Percentiles rank a stretch among this genome's conserved stretches.
Conservation (phyloP, 129 eudicot genomes). For the Scalesia atractyloides region DNA sequence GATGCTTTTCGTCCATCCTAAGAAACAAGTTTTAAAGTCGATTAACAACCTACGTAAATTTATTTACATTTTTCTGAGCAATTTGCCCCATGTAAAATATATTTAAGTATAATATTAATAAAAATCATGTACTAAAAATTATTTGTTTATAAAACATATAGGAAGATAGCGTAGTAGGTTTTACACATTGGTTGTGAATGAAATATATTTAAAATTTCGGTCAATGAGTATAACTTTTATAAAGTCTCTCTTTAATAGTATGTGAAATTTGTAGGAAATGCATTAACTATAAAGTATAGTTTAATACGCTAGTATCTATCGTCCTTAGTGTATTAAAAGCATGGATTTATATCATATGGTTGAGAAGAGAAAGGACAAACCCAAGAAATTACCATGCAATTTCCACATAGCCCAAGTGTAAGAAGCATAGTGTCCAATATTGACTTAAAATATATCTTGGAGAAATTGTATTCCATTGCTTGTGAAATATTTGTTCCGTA, state of each 20-base stretch:
- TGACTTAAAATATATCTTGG: not conserved
- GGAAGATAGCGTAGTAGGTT: too few relatives aligned
- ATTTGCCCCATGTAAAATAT: too few relatives aligned
- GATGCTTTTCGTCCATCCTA: too few relatives aligned
- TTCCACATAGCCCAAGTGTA: conserved; percentile 2
- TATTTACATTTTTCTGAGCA: too few relatives aligned
- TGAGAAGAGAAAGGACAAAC: not conserved
- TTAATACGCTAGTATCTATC: not conserved
- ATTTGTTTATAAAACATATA: too few relatives aligned
- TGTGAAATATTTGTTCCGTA: not conserved
- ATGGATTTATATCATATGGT: not conserved
- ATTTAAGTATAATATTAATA: too few relatives aligned
- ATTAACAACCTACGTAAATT: too few relatives aligned
- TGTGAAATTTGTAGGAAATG: not conserved
- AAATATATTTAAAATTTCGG: too few relatives aligned
- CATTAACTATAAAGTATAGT: not conserved
- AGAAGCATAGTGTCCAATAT: conserved; percentile 11
- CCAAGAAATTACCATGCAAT: conserved; percentile 6
- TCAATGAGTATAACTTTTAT: not conserved
- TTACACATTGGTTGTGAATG: too few relatives aligned
- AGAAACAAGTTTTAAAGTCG: too few relatives aligned
- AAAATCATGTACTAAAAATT: too few relatives aligned
- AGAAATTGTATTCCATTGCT: not conserved
- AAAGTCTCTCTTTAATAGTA: not conserved
- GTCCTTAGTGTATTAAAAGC: conserved; percentile 9